Evolutionary conservation across 2,329 filamentous ascomycete genomes (phyloP).

Genomic region (Sporothrix humicola): DNA sequence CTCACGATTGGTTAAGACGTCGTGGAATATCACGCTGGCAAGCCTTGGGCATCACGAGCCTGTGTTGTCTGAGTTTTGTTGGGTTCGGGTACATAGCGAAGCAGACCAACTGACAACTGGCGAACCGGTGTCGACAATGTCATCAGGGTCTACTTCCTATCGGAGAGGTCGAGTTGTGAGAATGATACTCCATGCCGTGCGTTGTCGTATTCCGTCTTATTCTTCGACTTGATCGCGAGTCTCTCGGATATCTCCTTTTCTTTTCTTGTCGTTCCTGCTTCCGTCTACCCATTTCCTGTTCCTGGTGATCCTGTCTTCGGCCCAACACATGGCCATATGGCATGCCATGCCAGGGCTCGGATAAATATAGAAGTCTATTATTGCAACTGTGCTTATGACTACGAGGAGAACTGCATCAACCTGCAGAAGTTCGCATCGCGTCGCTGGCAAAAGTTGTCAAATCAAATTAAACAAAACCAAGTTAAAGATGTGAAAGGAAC

Average conservation of each 20-base stretch:
- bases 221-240: neutral
- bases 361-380: neutral
- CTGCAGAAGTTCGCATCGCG: constrained; percentile 2
- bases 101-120: neutral
- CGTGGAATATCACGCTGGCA: neutral
- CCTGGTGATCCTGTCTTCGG: constrained; percentile 11
- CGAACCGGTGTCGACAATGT: neutral
- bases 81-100: neutral
- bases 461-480: constrained; percentile 6
- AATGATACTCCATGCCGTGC: neutral
- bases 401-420: neutral
- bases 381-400: too few species aligned
- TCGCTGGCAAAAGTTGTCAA: neutral
- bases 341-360: neutral
- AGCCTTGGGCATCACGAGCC: constrained; percentile 11
- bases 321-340: neutral
- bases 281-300: constrained; percentile 8
- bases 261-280: constrained; percentile 12
- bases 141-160: neutral
- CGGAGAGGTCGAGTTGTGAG: neutral
- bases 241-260: neutral
- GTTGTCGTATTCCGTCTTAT: neutral
- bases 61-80: neutral
- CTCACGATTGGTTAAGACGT: neutral
- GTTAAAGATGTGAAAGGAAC: neutral